Percentiles rank a stretch among this genome's conserved stretches.
Evolutionary conservation across 306 rosid species (phyloP).

Genomic region (Sesbania bispinosa): DNA sequence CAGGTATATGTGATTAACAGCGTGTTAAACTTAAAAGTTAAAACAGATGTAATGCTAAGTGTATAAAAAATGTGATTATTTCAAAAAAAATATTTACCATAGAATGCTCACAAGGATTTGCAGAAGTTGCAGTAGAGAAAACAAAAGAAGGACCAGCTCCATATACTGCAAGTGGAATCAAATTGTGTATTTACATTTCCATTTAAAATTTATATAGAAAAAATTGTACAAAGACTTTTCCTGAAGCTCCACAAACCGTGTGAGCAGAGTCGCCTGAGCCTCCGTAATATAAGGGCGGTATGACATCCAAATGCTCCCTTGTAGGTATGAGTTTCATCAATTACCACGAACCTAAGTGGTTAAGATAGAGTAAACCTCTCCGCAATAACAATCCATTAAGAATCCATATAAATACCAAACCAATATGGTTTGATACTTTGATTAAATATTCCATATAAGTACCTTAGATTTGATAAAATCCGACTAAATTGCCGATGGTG

Average conservation of each 20-base stretch:
- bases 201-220: constrained; percentile 11
- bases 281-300: constrained; percentile 77
- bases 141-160: constrained; percentile 90
- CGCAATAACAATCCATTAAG: not conserved
- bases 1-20: not conserved
- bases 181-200: constrained; percentile 10
- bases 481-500: constrained; percentile 66
- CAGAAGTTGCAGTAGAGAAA: constrained; percentile 92
- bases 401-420: constrained; percentile 21
- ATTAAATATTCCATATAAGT: constrained; percentile 16
- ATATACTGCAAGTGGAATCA: constrained; percentile 64
- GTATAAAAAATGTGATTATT: constrained; percentile 7
- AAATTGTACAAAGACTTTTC: constrained; percentile 22
- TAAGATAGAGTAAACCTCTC: constrained; percentile 23
- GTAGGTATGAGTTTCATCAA: constrained; percentile 89
- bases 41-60: constrained; percentile 7
- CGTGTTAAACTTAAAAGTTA: no score
- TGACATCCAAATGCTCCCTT: constrained; percentile 98
- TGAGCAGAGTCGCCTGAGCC: constrained; percentile 80
- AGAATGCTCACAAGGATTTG: constrained; percentile 85
- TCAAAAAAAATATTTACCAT: constrained; percentile 55
- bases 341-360: constrained; percentile 66
- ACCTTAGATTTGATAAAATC: constrained; percentile 85
- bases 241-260: constrained; percentile 48
- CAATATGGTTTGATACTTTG: not conserved